phyloP scores from a whole-genome alignment of 306 rosid species.

The Hippophae rhamnoides region DNA sequence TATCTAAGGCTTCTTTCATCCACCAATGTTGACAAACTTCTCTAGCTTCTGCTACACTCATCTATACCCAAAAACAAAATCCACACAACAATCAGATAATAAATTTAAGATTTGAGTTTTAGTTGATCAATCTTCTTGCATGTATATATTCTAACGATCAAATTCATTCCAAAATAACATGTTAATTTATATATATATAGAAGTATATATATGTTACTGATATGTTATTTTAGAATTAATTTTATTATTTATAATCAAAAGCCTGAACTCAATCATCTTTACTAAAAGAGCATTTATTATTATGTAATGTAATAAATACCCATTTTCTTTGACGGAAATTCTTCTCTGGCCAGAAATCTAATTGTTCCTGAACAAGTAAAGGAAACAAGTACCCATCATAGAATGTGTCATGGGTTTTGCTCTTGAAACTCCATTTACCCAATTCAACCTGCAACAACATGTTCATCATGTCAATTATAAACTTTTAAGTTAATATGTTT shows the following conservation, averaged over 20 bases:
- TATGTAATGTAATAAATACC: slow-evolving; percentile 29
- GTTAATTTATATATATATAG: background rate
- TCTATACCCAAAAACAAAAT: slow-evolving; percentile 27
- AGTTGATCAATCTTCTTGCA: too few species aligned
- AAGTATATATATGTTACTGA: too few species aligned
- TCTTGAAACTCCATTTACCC: slow-evolving; percentile 90
- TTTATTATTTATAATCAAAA: too few species aligned
- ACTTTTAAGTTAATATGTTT: background rate
- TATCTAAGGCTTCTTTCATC: slow-evolving; percentile 92
- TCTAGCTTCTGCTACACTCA: slow-evolving; percentile 66
- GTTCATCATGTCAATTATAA: background rate
- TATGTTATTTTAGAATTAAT: too few species aligned
- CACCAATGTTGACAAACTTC: slow-evolving; percentile 84
- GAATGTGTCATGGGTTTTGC: slow-evolving; percentile 60
- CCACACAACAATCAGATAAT: background rate
- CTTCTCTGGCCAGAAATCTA: slow-evolving; percentile 87
- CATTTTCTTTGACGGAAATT: slow-evolving; percentile 60
- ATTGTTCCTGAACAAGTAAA: slow-evolving; percentile 62
- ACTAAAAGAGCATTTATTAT: too few species aligned
- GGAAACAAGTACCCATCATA: slow-evolving; percentile 95
- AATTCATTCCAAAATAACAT: background rate
- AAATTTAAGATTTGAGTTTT: too few species aligned
- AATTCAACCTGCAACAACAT: slow-evolving; percentile 40
- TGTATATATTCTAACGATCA: too few species aligned
- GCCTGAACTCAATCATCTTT: too few species aligned